Base-by-base conservation (phyloP, 1,284 basidiomycete species). In the Fomitiporia mediterranea region DNA sequence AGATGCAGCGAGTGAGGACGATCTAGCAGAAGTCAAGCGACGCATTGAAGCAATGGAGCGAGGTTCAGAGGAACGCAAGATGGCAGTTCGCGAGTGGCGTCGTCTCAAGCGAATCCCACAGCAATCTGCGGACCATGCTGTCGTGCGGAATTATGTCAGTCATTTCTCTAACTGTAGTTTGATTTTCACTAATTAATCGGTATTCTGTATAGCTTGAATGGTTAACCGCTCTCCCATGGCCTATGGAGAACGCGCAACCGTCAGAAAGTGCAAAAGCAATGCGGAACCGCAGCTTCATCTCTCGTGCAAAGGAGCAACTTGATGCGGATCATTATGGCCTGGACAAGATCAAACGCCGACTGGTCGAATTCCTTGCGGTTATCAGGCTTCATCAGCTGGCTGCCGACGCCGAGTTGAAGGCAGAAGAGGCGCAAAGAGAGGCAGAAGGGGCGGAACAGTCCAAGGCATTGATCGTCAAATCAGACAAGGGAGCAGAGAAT, bases 351-450 rank as follows among this genome's bases (percentile, higher is more conserved):
- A 95, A 96, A 78, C 89, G 91, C 61, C 81, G 93, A 7, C 75
- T 96, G 9, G 87, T 94, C 55, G 93, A 96, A 66, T 95, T 93
- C 67, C 78, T 96, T 21, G 93, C 91, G 0, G 87, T 96, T 25
- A 87, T 94, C 46, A 79, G 92, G 62, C 74, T 96, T 46, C 84
- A 83, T 60, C 84, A 90, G 61, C 74, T 87, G 47, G 77, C 78
- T 37, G 65, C 64, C 34, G 67, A 68, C 30, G 75, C 70, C 0
- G 58, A 61, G 42, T 43, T 60, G 19, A 60, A 60, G 25, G 35
- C 30, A 0, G 55, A 58, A 17, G 40, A 56, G 2, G 44, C 50
- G n/a, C 77, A 77, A 56, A 70, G 67, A 46, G 74, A 77, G 56
- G 66, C 65, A 15, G 61, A 67, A 30, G 56, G 56, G 2, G 53